Evolutionary conservation across 176 grass and related monocot genomes (phyloP).

Genomic region (Rhynchospora breviuscula): DNA sequence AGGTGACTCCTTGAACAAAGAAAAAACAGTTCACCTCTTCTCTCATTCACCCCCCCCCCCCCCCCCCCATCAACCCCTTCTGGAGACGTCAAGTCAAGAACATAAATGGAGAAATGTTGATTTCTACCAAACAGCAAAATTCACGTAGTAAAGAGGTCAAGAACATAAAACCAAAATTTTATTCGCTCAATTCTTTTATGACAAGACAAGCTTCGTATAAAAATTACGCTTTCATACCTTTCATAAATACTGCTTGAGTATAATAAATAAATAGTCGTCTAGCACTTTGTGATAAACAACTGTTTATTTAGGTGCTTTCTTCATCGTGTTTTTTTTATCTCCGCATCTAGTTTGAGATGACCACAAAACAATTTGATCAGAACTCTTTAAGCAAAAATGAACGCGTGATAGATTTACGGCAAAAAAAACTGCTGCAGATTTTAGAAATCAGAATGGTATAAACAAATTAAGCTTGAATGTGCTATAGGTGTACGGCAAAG

Average conservation of each 20-base stretch:
- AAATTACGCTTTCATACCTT: not conserved
- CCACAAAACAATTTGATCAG: not conserved
- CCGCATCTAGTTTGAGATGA: not conserved
- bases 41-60: no score
- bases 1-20: no score
- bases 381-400: not conserved
- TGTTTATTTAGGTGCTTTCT: not conserved
- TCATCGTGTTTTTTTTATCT: not conserved
- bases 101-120: not conserved
- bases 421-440: not conserved
- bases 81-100: no score
- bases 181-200: not conserved
- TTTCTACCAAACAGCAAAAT: not conserved
- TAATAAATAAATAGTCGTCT: not conserved
- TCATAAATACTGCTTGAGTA: not conserved
- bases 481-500: slow-evolving; percentile 81
- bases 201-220: not conserved
- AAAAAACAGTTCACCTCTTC: no score
- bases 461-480: slow-evolving; percentile 88
- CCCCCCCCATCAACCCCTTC: no score
- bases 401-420: not conserved
- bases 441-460: slow-evolving; percentile 98
- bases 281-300: not conserved
- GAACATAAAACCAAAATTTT: not conserved
- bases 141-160: not conserved